These are phyloP conservation scores for Pseudogymnoascus verrucosus DNA, from an alignment of 2,329 filamentous ascomycete genomes.

Conservation along the genomic window DNA sequence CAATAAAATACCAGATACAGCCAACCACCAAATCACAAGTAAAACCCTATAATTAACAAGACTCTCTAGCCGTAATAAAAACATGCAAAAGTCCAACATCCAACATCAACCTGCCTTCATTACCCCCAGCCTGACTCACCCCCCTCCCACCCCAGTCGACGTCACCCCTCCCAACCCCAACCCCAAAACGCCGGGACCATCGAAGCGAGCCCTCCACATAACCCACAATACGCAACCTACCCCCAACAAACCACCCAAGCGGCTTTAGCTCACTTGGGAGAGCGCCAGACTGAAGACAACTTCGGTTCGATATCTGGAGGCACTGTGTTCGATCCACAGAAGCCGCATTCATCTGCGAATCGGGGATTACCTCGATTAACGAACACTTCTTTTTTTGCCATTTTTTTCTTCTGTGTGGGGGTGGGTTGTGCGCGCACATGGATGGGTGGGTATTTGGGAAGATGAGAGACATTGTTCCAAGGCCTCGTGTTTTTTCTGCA, in stretches of 20 bases:
- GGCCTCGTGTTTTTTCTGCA: background rate
- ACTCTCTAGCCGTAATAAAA: no score
- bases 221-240: background rate
- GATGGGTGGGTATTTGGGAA: background rate
- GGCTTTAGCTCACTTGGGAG: constrained; percentile 16
- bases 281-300: constrained; percentile 15
- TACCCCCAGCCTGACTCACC: background rate
- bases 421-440: background rate
- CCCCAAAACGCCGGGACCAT: background rate
- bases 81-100: no score
- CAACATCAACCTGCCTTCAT: background rate
- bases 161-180: background rate
- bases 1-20: background rate
- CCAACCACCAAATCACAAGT: background rate
- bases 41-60: no score
- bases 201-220: constrained; percentile 1
- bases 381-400: constrained; percentile 11
- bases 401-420: background rate
- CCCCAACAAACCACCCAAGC: constrained; percentile 8
- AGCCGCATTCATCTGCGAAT: constrained; percentile 14
- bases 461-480: background rate
- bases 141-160: background rate
- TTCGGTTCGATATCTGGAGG: constrained; percentile 13
- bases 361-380: constrained; percentile 10
- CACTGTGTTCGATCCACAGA: constrained; percentile 16